A percentile compares a stretch with the other conserved stretches of the same genome.
Evolutionary conservation across 371 early-diverging fungal genomes (phyloP).

Genomic region (Apophysomyces sp.): DNA sequence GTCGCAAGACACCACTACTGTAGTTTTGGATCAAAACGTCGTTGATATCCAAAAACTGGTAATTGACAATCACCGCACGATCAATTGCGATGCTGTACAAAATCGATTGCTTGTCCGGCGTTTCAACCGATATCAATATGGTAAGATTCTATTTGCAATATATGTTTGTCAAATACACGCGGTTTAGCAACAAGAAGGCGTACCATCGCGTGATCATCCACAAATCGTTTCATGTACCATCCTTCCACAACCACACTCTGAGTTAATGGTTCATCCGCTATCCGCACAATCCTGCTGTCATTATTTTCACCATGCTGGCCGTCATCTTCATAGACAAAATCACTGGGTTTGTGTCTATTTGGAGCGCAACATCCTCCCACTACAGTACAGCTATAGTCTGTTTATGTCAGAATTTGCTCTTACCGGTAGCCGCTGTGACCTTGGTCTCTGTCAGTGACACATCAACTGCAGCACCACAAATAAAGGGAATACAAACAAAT

Average conservation of each 20-base stretch:
- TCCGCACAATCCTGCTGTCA: conserved; percentile 32
- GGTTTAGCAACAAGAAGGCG: neutral
- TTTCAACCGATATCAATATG: conserved; percentile 28
- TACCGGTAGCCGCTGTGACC: conserved; percentile 35
- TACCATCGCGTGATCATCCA: conserved; percentile 48
- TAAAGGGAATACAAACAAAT: neutral
- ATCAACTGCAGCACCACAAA: conserved; percentile 22
- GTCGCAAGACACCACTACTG: conserved; percentile 36
- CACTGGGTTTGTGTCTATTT: conserved; percentile 32
- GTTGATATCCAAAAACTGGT: conserved; percentile 30
- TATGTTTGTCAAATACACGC: too few species aligned
- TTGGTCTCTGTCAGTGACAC: conserved; percentile 23
- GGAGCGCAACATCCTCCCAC: conserved; percentile 52
- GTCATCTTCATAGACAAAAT: conserved; percentile 35
- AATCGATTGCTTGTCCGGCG: conserved; percentile 43
- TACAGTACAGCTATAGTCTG: conserved; percentile 1
- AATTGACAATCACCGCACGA: conserved; percentile 36
- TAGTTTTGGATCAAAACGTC: conserved; percentile 23
- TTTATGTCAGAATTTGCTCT: neutral
- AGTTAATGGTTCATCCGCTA: conserved; percentile 33
- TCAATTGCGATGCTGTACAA: conserved; percentile 38
- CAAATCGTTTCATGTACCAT: conserved; percentile 44
- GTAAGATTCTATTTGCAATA: conserved; percentile 36
- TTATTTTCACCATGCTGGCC: conserved; percentile 24
- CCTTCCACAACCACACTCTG: conserved; percentile 36